Percentiles rank a stretch among this genome's conserved stretches.
Evolutionary conservation across 495 filamentous ascomycete genomes (phyloP).

Genomic region (Pyrenopolyporus hunteri): DNA sequence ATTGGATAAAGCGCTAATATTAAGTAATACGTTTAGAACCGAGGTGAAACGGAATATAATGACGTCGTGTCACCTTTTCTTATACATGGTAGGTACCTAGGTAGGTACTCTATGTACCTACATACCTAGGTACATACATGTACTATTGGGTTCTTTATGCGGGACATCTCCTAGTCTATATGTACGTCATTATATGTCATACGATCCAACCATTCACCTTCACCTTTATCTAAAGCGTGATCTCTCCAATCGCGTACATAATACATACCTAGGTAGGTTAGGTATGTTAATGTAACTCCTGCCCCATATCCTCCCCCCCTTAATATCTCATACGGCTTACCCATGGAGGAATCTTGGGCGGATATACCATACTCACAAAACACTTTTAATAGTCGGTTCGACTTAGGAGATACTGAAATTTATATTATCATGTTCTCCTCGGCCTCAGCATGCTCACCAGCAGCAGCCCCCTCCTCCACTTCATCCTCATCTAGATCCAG

Average conservation of each 20-base stretch:
- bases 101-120: not conserved
- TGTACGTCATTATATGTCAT: slow-evolving; percentile 23
- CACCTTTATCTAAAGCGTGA: not conserved
- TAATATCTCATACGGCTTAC: no score
- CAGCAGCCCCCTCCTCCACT: slow-evolving; percentile 41
- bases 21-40: not conserved
- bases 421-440: slow-evolving; percentile 47
- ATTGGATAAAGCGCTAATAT: not conserved
- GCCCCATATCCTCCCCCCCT: no score
- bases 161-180: not conserved
- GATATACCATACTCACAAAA: no score
- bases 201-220: not conserved
- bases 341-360: no score
- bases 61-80: not conserved
- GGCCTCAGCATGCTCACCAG: slow-evolving; percentile 27
- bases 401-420: not conserved
- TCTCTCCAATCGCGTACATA: not conserved
- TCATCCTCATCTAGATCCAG: slow-evolving; percentile 68
- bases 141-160: not conserved
- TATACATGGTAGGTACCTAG: no score
- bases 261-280: no score
- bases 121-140: not conserved
- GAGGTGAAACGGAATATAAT: not conserved
- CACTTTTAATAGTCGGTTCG: not conserved
- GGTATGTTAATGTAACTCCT: no score